Base-by-base conservation (phyloP, 1,139 yeast genomes). In the Geotrichum europaeum region DNA sequence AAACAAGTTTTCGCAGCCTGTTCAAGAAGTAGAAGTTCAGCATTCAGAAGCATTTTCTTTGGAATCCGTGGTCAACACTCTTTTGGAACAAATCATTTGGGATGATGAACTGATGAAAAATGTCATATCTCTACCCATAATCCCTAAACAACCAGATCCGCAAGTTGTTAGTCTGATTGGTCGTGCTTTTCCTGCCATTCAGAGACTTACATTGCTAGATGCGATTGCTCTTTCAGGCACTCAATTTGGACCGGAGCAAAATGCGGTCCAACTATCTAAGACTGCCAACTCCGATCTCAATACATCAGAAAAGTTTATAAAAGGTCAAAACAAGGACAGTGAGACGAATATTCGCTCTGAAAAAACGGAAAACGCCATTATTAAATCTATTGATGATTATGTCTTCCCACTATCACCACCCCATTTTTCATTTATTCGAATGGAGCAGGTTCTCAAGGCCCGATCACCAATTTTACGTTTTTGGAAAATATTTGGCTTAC, bases 61-160 rank as follows among this genome's bases (percentile, higher is more conserved):
- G 5, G 68, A 65, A 7, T 51, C 60, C 10, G 65, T 73, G 9
- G 55, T 78, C 15, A 71, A 72, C 28, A 67, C 71, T 1, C 60
- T 78, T n/a, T 66, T 77, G 10, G 78, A 76, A 51, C 82, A 79
- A 56, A 66, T 80, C 20, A 78, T 79, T 0, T 80, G 80, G 77
- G 81, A 80, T 66, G 73, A 73, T 62, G 72, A 72, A 1, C 65
- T 72, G 40, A 62, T 75, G 22, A 66, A 65, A 4, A 67, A 67
- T 40, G 60, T 70, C 5, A 47, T 68, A 1, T 69, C 73, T 2
- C 53, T 61, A 18, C 20, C 24, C 6, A 47, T 51, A 1, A n/a
- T 15, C 6, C 57, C 57, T 10, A 58, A 60, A 45, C 55, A 60
- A 13, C 51, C 57, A 6, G 62, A 60, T 50, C 60, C 30, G 32